phyloP scores from a whole-genome alignment of 257 asterid genomes.

The Forsythia viridissima region DNA sequence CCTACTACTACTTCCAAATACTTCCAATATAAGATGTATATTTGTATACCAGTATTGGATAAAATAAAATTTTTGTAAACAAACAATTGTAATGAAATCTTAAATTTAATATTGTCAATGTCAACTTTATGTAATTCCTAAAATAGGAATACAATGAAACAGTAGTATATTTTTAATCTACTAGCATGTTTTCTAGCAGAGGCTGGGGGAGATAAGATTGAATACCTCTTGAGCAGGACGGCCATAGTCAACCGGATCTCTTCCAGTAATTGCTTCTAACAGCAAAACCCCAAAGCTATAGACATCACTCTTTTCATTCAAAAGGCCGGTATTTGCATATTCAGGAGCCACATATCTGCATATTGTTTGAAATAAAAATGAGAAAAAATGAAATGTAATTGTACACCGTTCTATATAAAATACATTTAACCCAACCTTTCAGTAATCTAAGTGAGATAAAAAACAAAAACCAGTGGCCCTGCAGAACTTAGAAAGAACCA shows the following conservation, averaged over 20 bases:
- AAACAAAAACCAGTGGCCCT: neutral
- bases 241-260: slow-evolving; percentile 97
- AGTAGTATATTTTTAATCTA: neutral
- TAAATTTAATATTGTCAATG: neutral
- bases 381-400: slow-evolving; percentile 9
- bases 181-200: neutral
- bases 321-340: slow-evolving; percentile 91
- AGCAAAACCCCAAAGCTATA: slow-evolving; percentile 92
- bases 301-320: slow-evolving; percentile 92
- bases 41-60: neutral
- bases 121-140: neutral
- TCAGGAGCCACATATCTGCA: slow-evolving; percentile 97
- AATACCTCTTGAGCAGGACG: slow-evolving; percentile 92
- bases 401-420: neutral
- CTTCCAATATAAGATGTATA: neutral
- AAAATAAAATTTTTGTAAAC: neutral
- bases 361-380: slow-evolving; percentile 7
- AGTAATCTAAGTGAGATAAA: slow-evolving; percentile 1
- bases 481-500: neutral
- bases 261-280: slow-evolving; percentile 87
- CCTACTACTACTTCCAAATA: neutral
- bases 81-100: neutral
- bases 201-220: neutral
- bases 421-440: neutral
- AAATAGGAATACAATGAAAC: no score